These are phyloP conservation scores for Crassisporium funariophilum DNA, from an alignment of 768 basidiomycete genomes.

Conservation along the genomic window DNA sequence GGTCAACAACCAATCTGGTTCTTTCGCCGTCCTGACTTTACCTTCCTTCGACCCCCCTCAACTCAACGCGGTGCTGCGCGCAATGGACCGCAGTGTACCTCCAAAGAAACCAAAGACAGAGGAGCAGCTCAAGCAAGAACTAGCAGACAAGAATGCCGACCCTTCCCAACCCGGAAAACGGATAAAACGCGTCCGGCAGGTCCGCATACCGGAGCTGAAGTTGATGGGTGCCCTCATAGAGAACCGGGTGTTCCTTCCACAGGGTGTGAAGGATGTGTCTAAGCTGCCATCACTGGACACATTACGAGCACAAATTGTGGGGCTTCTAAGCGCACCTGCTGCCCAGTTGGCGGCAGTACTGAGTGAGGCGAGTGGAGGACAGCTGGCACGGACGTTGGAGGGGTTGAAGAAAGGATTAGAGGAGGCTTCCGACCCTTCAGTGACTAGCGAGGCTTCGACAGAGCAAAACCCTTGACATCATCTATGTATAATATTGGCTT, in stretches of 20 bases:
- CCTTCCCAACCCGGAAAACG: slow-evolving; percentile 71
- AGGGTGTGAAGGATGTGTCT: slow-evolving; percentile 62
- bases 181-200: slow-evolving; percentile 57
- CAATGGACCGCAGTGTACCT: slow-evolving; percentile 68
- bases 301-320: slow-evolving; percentile 81
- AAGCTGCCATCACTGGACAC: slow-evolving; percentile 79
- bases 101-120: slow-evolving; percentile 53
- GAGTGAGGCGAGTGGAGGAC: slow-evolving; percentile 64
- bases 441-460: slow-evolving; percentile 1
- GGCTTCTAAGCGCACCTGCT: slow-evolving; percentile 75
- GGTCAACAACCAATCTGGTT: slow-evolving; percentile 57
- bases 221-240: slow-evolving; percentile 84
- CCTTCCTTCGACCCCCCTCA: slow-evolving; percentile 74
- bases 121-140: slow-evolving; percentile 50
- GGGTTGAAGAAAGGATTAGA: slow-evolving; percentile 72
- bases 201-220: slow-evolving; percentile 63
- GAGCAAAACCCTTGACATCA: not conserved
- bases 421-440: slow-evolving; percentile 30
- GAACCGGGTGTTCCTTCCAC: slow-evolving; percentile 63
- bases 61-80: slow-evolving; percentile 64
- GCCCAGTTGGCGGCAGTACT: slow-evolving; percentile 63
- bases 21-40: slow-evolving; percentile 65
- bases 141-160: slow-evolving; percentile 60
- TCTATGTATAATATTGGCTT: too few relatives aligned
- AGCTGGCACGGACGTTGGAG: slow-evolving; percentile 70